Base-by-base conservation (phyloP, 2,329 filamentous ascomycete genomes). In the Coleophoma crateriformis region DNA sequence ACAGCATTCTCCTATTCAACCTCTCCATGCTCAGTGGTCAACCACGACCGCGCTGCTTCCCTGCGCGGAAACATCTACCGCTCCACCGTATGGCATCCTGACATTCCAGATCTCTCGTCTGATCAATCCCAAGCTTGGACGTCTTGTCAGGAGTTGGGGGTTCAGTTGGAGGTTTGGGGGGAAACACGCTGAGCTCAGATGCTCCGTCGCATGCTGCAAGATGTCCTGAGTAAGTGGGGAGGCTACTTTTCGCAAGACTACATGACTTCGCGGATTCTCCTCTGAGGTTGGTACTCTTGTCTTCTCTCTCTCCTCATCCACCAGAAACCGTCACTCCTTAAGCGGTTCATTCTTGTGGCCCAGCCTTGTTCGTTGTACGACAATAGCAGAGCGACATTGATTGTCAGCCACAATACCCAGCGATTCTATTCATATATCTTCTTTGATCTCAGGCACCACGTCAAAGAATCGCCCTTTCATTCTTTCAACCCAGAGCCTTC, bases 351-450 rank as follows among this genome's bases (percentile, higher is more conserved):
- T 44, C 41, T 32, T 15, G 19, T 44, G 41, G 14, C 27, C 22
- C 41, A 44, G 41, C 41, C 27, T 44, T 20, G 19, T 32, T 44
- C 22, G 41, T 44, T 44, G 19, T 10, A n/a, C 22, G 19, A 44
- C 41, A 44, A 44, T 44, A 44, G 19, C 11, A 38, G 15, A 38
- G 15, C 13, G 35, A 38, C 35, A 38, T 38, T 38, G 35, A 38
- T 38, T 38, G 35, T 38, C 35, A 38, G 35, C 35, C 35, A 38
- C 35, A 38, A 38, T 38, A 14, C 6, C 27, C 8, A 27, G 7
- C 27, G 6, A 27, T 27, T 27, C 41, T 44, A 44, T 44, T 44
- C 41, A 44, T 44, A 44, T 44, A 44, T 44, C 20, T 44, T 44
- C 41, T 44, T 44, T 44, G 41, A 44, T 33, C 32, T 3, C 27